These are phyloP conservation scores for Colletotrichum sp. DNA, from an alignment of 2,329 filamentous ascomycete genomes.

Conservation along the genomic window DNA sequence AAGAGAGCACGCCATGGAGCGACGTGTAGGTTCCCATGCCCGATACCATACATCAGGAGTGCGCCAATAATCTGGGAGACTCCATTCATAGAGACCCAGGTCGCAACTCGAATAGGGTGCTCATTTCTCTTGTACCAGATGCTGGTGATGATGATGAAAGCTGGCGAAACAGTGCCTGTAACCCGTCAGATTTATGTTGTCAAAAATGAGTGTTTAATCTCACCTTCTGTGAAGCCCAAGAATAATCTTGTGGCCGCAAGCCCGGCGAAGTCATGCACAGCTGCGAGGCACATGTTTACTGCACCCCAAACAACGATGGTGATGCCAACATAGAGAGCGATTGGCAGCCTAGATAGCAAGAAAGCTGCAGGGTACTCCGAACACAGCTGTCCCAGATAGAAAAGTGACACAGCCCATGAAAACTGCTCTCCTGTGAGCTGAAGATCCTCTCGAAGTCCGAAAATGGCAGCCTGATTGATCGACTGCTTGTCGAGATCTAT, in stretches of 20 bases:
- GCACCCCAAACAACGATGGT: constrained; percentile 25
- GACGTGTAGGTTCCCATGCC: constrained; percentile 12
- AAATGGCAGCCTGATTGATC: constrained; percentile 12
- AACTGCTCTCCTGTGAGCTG: constrained; percentile 10
- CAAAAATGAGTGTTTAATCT: not conserved
- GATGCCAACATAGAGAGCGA: constrained; percentile 15
- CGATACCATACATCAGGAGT: constrained; percentile 31
- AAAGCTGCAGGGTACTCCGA: constrained; percentile 16
- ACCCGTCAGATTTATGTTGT: not conserved
- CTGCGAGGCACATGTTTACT: constrained; percentile 28
- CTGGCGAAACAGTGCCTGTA: constrained; percentile 29
- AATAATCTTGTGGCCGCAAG: constrained; percentile 29
- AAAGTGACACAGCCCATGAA: constrained; percentile 16
- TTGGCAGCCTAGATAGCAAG: constrained; percentile 11
- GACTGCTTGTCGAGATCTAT: constrained; percentile 21
- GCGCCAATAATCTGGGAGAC: constrained; percentile 29
- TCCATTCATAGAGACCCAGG: constrained; percentile 32
- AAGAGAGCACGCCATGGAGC: constrained; percentile 22
- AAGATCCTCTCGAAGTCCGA: constrained; percentile 7
- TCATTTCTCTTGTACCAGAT: constrained; percentile 33
- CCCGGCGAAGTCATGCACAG: constrained; percentile 23
- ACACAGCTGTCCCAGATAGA: constrained; percentile 19
- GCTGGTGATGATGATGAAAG: constrained; percentile 34
- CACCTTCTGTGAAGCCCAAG: constrained; percentile 31
- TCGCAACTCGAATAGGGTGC: constrained; percentile 30